Percentiles rank a stretch among this genome's conserved stretches.
phyloP scores from a whole-genome alignment of 108 stramenopile species.

The Skeletonema marinoi region DNA sequence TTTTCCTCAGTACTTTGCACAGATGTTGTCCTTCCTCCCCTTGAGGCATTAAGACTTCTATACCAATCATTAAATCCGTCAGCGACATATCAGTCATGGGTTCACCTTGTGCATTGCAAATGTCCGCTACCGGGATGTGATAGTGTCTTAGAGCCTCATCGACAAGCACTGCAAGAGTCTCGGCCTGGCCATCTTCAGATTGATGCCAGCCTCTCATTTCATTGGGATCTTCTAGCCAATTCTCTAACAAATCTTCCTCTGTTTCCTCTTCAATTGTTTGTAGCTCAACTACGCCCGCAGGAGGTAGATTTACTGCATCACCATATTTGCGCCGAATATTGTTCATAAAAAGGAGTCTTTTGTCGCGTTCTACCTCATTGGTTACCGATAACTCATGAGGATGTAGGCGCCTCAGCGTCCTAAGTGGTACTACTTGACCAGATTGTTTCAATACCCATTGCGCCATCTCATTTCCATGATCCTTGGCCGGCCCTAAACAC shows the following conservation, averaged over 20 bases:
- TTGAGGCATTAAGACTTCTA: conserved; percentile 29
- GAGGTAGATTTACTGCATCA: neutral
- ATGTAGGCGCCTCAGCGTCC: conserved; percentile 12
- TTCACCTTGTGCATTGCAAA: conserved; percentile 14
- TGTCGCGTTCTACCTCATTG: conserved; percentile 11
- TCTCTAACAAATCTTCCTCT: neutral
- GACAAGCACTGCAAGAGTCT: neutral
- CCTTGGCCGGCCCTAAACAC: conserved; percentile 38
- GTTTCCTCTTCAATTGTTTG: neutral
- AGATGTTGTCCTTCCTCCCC: conserved; percentile 4
- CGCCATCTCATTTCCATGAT: conserved; percentile 44
- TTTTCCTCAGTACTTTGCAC: conserved; percentile 14
- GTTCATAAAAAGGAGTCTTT: neutral
- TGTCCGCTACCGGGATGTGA: conserved; percentile 28
- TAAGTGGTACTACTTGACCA: neutral
- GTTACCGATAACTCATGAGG: conserved; percentile 1
- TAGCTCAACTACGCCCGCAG: neutral
- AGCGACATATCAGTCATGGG: conserved; percentile 11
- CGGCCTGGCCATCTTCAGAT: neutral
- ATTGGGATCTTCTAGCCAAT: neutral
- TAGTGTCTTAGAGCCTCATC: neutral
- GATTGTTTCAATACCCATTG: conserved; percentile 17
- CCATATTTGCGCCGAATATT: conserved; percentile 11
- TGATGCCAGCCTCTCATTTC: conserved; percentile 1
- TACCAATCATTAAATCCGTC: conserved; percentile 36